Percentiles rank a stretch among this genome's conserved stretches.
Conservation (phyloP, 805 yeast genomes). For the Candida adriatica region DNA sequence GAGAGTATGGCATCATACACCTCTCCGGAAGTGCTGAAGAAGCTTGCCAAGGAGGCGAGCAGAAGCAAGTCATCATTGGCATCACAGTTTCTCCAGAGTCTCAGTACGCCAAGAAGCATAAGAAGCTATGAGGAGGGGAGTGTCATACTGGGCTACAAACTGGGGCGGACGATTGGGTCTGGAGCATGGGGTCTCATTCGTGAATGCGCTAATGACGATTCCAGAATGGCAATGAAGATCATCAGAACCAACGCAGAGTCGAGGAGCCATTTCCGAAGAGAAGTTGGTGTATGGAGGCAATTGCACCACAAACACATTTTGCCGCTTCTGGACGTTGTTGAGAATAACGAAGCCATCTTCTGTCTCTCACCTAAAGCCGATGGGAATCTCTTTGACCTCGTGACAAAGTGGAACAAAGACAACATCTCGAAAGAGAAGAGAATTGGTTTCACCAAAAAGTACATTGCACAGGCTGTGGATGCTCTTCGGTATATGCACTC, state of each 20-base stretch:
- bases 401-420: slow-evolving; percentile 55
- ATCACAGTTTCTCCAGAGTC: slow-evolving; percentile 17
- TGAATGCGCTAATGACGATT: slow-evolving; percentile 41
- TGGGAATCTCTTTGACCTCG: slow-evolving; percentile 78
- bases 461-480: slow-evolving; percentile 45
- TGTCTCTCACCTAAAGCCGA: slow-evolving; percentile 61
- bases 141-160: slow-evolving; percentile 47
- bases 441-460: slow-evolving; percentile 27
- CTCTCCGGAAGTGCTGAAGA: slow-evolving; percentile 23
- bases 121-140: slow-evolving; percentile 59
- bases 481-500: slow-evolving; percentile 61
- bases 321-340: slow-evolving; percentile 52
- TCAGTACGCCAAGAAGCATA: slow-evolving; percentile 11
- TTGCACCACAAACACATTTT: slow-evolving; percentile 60
- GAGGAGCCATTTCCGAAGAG: slow-evolving; percentile 57
- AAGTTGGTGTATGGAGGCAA: slow-evolving; percentile 68
- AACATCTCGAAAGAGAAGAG: slow-evolving; percentile 29
- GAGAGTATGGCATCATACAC: slow-evolving; percentile 30
- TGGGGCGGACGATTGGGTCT: slow-evolving; percentile 74
- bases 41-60: slow-evolving; percentile 20
- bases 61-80: slow-evolving; percentile 21
- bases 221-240: slow-evolving; percentile 49
- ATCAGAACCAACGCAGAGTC: slow-evolving; percentile 45
- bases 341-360: slow-evolving; percentile 58
- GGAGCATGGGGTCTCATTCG: slow-evolving; percentile 90